These are phyloP conservation scores for Alnus rubra DNA, from an alignment of 306 rosid genomes.

Conservation along the genomic window DNA sequence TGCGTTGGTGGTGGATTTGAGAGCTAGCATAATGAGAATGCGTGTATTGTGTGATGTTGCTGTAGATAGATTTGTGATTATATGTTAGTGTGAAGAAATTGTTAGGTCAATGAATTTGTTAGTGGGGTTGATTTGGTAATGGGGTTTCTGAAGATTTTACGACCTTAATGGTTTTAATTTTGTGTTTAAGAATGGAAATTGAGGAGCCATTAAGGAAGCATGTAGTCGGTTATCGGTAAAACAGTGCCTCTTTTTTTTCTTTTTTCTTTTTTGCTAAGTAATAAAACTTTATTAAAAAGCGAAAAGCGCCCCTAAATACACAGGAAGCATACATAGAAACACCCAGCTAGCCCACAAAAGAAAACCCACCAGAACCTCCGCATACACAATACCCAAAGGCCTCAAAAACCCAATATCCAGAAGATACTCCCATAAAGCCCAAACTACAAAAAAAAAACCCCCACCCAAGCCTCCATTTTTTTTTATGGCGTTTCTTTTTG, in stretches of 20 bases:
- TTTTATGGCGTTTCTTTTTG: neutral
- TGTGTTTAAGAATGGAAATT: neutral
- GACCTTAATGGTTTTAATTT: neutral
- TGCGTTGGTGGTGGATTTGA: neutral
- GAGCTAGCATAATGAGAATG: neutral
- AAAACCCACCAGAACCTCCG: too few relatives aligned
- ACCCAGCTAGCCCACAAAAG: too few relatives aligned
- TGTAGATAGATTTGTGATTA: neutral
- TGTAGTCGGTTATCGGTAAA: neutral
- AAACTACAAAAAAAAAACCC: too few relatives aligned
- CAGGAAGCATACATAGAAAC: too few relatives aligned
- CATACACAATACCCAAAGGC: too few relatives aligned
- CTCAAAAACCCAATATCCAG: too few relatives aligned
- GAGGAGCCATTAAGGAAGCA: neutral
- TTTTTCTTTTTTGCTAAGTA: too few relatives aligned
- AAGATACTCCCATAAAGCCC: too few relatives aligned
- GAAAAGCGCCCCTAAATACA: too few relatives aligned
- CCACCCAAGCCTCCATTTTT: too few relatives aligned
- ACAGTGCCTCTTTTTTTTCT: neutral
- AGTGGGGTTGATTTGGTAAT: neutral
- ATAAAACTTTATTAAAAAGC: too few relatives aligned
- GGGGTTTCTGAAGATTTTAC: neutral
- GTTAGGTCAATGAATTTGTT: neutral
- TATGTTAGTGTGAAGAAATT: neutral
- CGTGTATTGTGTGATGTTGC: neutral